Conservation (phyloP, 352 stramenopile species). For the Phytophthora megakarya region DNA sequence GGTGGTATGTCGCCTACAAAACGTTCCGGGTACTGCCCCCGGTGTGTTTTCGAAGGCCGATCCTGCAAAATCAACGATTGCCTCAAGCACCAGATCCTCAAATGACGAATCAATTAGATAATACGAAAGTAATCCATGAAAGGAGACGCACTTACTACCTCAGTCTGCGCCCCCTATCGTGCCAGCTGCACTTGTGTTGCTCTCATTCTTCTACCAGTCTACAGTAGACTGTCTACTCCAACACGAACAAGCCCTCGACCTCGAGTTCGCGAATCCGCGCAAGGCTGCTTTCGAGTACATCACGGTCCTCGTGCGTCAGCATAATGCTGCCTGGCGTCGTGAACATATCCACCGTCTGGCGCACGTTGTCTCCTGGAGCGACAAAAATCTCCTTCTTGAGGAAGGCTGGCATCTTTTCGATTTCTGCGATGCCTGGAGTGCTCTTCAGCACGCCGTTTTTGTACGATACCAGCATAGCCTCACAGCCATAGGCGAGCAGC, state of each 20-base stretch:
- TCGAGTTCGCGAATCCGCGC: conserved; percentile 90
- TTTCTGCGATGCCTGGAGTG: conserved; percentile 89
- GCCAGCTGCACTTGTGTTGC: conserved; percentile 15
- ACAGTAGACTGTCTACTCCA: too few relatives aligned
- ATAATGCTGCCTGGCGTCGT: conserved; percentile 95
- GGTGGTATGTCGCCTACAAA: conserved; percentile 37
- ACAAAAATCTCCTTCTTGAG: conserved; percentile 92
- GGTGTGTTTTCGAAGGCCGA: conserved; percentile 58
- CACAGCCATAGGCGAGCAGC: conserved; percentile 87
- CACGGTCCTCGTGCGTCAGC: conserved; percentile 89
- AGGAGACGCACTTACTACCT: conserved; percentile 7
- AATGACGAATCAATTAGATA: conserved; percentile 47
- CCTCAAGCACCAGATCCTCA: conserved; percentile 64
- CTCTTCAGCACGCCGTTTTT: conserved; percentile 91
- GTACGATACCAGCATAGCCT: conserved; percentile 94
- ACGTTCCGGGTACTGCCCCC: conserved; percentile 63
- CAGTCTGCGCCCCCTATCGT: background rate
- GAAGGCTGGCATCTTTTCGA: conserved; percentile 92
- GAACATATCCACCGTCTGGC: conserved; percentile 95
- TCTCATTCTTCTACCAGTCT: conserved; percentile 29
- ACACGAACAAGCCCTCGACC: conserved; percentile 70
- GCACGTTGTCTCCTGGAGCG: conserved; percentile 78
- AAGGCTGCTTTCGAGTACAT: conserved; percentile 88
- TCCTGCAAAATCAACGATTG: conserved; percentile 71
- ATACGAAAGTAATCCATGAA: conserved; percentile 31